A percentile compares a stretch with the other conserved stretches of the same genome.
Conservation (phyloP, 2,329 filamentous ascomycete genomes). For the Ophiostoma sp. region DNA sequence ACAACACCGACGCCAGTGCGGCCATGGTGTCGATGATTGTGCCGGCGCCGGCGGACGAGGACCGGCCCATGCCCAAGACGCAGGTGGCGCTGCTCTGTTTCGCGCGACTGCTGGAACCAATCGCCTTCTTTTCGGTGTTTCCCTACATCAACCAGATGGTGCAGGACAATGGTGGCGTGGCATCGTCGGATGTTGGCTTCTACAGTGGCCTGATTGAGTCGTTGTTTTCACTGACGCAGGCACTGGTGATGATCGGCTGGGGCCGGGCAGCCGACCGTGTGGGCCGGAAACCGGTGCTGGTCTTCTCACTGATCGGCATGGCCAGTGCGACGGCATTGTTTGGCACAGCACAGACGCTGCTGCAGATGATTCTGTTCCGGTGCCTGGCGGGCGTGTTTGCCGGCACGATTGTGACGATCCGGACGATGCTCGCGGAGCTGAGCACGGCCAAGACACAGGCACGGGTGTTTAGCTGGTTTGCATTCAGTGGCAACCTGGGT, state of each 20-base stretch:
- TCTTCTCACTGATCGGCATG: slow-evolving; percentile 66
- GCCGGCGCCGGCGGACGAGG: slow-evolving; percentile 17
- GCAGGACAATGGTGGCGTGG: slow-evolving; percentile 61
- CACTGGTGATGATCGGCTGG: slow-evolving; percentile 76
- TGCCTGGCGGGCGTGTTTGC: slow-evolving; percentile 73
- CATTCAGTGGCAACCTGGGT: slow-evolving; percentile 72
- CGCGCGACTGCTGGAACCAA: slow-evolving; percentile 69
- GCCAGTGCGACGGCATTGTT: slow-evolving; percentile 63
- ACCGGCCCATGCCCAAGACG: slow-evolving; percentile 55
- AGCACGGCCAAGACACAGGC: slow-evolving; percentile 71
- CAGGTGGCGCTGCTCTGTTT: slow-evolving; percentile 75
- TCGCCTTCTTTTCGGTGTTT: slow-evolving; percentile 83
- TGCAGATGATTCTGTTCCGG: slow-evolving; percentile 73
- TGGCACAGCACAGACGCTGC: slow-evolving; percentile 64
- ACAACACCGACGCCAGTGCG: not conserved
- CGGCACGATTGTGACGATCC: slow-evolving; percentile 70
- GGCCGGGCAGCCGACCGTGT: slow-evolving; percentile 63
- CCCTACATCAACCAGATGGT: slow-evolving; percentile 81
- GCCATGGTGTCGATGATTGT: slow-evolving; percentile 4
- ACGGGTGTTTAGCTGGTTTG: slow-evolving; percentile 72
- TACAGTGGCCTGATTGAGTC: slow-evolving; percentile 75
- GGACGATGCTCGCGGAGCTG: slow-evolving; percentile 75
- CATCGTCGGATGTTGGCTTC: slow-evolving; percentile 70
- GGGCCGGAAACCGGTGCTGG: slow-evolving; percentile 43
- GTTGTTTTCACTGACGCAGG: slow-evolving; percentile 73